Evolutionary conservation across 345 rosid genomes (phyloP).

Genomic region (Moricandia moricandioides): DNA sequence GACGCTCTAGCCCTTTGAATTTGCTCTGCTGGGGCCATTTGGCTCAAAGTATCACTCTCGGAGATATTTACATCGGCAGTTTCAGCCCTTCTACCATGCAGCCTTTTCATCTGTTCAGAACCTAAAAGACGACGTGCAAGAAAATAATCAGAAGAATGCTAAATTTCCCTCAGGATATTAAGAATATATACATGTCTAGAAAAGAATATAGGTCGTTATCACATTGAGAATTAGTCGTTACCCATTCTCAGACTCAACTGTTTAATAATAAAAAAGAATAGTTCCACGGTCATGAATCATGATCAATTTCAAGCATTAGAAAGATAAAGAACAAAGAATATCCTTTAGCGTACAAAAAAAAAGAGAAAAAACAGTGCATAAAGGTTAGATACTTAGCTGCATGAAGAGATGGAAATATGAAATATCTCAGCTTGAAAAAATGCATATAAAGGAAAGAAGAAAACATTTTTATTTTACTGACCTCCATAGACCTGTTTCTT

Average conservation of each 20-base stretch:
- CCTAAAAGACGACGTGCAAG: slow-evolving; percentile 38
- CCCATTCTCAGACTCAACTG: slow-evolving; percentile 16
- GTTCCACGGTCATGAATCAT: slow-evolving; percentile 10
- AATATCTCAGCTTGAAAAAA: neutral
- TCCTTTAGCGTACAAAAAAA: neutral
- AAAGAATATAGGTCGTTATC: slow-evolving; percentile 17
- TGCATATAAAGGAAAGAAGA: slow-evolving; percentile 20
- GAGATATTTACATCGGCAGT: slow-evolving; percentile 42
- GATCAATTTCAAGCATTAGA: slow-evolving; percentile 18
- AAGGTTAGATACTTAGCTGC: neutral
- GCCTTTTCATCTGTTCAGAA: slow-evolving; percentile 59
- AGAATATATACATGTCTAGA: neutral
- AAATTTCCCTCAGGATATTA: slow-evolving; percentile 14
- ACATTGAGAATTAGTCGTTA: slow-evolving; percentile 29
- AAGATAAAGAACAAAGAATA: slow-evolving; percentile 10
- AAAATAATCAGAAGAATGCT: slow-evolving; percentile 29
- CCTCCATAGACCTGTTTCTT: slow-evolving; percentile 47
- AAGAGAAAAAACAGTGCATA: neutral
- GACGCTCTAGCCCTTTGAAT: slow-evolving; percentile 70
- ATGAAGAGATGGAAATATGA: neutral
- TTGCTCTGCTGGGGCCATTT: slow-evolving; percentile 47
- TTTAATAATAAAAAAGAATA: slow-evolving; percentile 25
- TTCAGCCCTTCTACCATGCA: slow-evolving; percentile 49
- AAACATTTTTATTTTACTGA: slow-evolving; percentile 21
- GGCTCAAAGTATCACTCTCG: slow-evolving; percentile 39